Evolutionary conservation across 2,329 filamentous ascomycete species (phyloP), one percentile per base, ranked within the genome.

Genomic region (Pseudogymnoascus sp.): DNA sequence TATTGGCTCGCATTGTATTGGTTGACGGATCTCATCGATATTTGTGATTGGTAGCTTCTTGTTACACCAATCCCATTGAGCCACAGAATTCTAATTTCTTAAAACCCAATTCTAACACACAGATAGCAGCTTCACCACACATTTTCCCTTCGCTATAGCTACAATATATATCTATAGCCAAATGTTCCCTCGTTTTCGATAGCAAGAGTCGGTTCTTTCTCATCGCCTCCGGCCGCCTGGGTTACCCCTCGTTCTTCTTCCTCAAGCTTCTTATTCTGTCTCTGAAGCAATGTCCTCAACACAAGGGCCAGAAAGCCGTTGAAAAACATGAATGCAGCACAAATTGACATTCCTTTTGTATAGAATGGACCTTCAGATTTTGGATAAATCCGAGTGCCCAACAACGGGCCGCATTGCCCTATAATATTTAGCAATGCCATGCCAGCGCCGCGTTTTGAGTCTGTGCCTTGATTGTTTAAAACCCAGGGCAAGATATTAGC

Each of bases 401-500:
- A 72, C 12, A 88, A 74, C 1, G 86, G 84, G 0, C 85, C 84
- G 65, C 82, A 82, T 71, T 88, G 89, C 0, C 87, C 88, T 44
- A 90, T 77, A 67, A 88, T 75, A 69, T 89, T 89, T 59, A 87
- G 76, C n/a, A 90, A 79, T 7, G 87, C 84, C 61, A 90, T 87
- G 3, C 82, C 82, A 1, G 83, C 82, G 4, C 88, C 88, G 1
- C 87, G 81, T 59, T 88, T 85, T 1, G 86, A 87, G 70, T 89
- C 86, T 38, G 79, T 84, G 12, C 87, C 87, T 73, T 89, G 86
- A 71, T 90, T 90, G 71, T 89, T 86, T 1, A 88, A 73, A 1
- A 89, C 87, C 73, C 88, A 89, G 0, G 88, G 87, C 37, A 91
- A 81, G 7, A 89, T 87, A 66, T 90, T 89, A 3, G 85, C 84